Percentiles rank a stretch among this genome's conserved stretches.
Evolutionary conservation across 75 land plant species (phyloP).

Genomic region (Selaginella moellendorffii): DNA sequence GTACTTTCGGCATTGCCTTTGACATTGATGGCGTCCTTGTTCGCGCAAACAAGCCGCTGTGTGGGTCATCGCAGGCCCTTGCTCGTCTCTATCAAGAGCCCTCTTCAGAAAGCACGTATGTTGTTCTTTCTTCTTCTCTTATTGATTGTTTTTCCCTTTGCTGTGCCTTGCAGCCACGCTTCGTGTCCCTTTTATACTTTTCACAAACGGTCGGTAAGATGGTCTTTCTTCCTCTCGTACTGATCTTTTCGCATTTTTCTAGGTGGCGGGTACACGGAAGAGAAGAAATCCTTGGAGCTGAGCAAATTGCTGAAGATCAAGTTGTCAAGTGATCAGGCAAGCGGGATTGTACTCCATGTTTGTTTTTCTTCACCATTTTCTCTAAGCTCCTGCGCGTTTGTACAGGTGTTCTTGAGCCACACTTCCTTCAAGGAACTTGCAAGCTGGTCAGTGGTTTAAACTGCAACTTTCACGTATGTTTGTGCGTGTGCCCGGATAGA

Average conservation of each 20-base stretch:
- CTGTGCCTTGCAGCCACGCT: slow-evolving; percentile 16
- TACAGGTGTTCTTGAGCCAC: slow-evolving; percentile 21
- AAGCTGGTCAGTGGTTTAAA: slow-evolving; percentile 14
- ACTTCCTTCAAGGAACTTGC: slow-evolving; percentile 23
- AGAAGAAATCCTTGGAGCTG: slow-evolving; percentile 11
- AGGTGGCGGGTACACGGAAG: slow-evolving; percentile 22
- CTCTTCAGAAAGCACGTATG: neutral
- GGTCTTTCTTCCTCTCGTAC: neutral
- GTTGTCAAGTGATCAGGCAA: slow-evolving; percentile 12
- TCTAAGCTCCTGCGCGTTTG: neutral
- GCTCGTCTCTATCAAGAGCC: slow-evolving; percentile 36
- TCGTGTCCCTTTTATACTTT: slow-evolving; percentile 15
- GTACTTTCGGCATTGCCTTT: slow-evolving; percentile 90
- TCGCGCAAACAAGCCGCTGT: slow-evolving; percentile 42
- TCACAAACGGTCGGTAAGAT: slow-evolving; percentile 16
- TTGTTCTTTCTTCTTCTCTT: no score
- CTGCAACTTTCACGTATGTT: neutral
- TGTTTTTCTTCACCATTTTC: neutral
- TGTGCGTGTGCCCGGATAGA: neutral
- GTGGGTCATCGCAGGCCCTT: slow-evolving; percentile 52
- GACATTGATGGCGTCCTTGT: slow-evolving; percentile 86
- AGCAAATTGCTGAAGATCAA: slow-evolving; percentile 8
- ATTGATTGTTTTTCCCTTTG: no score
- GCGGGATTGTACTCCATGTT: neutral
- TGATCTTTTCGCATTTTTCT: neutral